Evolutionary conservation across 148 eudicot genomes (phyloP), one percentile per base, ranked within the genome.

Genomic region (Vaccinium myrtillus): DNA sequence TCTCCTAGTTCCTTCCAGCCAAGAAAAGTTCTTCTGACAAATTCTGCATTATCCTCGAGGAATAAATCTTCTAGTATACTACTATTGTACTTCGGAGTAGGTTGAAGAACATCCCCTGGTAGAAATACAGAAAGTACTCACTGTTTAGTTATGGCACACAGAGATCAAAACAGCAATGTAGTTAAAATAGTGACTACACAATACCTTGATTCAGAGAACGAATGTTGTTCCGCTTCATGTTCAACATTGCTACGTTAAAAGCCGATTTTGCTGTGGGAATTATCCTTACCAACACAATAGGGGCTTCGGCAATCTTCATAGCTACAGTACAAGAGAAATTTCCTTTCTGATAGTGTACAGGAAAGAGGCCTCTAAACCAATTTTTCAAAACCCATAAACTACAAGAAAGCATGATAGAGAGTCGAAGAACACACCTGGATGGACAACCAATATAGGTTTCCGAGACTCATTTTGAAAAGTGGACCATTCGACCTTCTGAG

Each of bases 51-150:
- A 69, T 94, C 95, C 79, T 93, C 98, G 51, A 97, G 86, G 74
- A 89, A 84, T 93, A 97, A 88, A 88, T 97, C 99, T 90, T 97
- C 99, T 79, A 97, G 89, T 74, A 97, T 93, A 87, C 99, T 95
- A 83, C 91, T 86, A 78, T 94, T 97, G 88, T 97, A 97, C 86
- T 76, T 89, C 23, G 98, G 98, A 19, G 99, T 95, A 78, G 98
- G 92, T 87, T 91, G 87, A 83, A 87, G 77, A 83, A 80, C 87
- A 82, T 85, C 91, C 80, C 85, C 93, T 90, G 85, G 75, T 77
- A 32, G 16, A 58, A 36, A 85, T 80, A 63, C 51, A 81, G 88
- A 70, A 25, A 27, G 73, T 61, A 63, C 77, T 67, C 6, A 43
- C 21, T 36, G 51, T 78, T 61, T 4, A 69, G 81, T 51, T 27